Percentiles rank a stretch among this genome's conserved stretches.
Evolutionary conservation across 768 basidiomycete species (phyloP).

Genomic region (Naematelia aurantialba): DNA sequence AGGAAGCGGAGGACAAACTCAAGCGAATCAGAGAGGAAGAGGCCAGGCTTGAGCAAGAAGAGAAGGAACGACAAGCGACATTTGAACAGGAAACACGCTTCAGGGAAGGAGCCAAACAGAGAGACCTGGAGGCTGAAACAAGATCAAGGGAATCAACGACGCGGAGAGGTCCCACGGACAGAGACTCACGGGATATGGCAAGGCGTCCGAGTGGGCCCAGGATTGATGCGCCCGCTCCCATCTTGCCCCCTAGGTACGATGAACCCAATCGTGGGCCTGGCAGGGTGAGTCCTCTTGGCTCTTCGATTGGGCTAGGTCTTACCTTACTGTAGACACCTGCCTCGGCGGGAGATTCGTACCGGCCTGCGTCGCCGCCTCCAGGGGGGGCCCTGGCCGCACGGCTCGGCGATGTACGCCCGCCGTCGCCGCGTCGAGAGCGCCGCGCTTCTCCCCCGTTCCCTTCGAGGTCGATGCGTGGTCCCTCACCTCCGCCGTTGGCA

Average conservation of each 20-base stretch:
- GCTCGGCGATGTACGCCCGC: background rate
- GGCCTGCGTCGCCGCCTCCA: background rate
- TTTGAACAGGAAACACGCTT: background rate
- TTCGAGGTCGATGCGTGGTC: background rate
- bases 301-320: background rate
- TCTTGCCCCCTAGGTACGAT: background rate
- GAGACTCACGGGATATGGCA: background rate
- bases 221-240: background rate
- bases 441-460: background rate
- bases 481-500: background rate
- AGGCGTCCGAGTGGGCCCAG: too few species aligned
- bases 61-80: background rate
- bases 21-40: constrained; percentile 7
- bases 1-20: constrained; percentile 3
- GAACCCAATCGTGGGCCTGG: background rate
- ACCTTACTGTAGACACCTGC: background rate
- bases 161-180: background rate
- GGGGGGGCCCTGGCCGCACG: background rate
- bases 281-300: background rate
- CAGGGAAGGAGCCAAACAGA: background rate
- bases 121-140: background rate
- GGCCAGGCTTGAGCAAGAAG: constrained; percentile 2
- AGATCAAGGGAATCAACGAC: background rate
- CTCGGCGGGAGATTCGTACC: background rate
- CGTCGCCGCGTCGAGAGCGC: background rate